phyloP scores from a whole-genome alignment of 2,329 filamentous ascomycete genomes.

The Penicillium sumatraense region DNA sequence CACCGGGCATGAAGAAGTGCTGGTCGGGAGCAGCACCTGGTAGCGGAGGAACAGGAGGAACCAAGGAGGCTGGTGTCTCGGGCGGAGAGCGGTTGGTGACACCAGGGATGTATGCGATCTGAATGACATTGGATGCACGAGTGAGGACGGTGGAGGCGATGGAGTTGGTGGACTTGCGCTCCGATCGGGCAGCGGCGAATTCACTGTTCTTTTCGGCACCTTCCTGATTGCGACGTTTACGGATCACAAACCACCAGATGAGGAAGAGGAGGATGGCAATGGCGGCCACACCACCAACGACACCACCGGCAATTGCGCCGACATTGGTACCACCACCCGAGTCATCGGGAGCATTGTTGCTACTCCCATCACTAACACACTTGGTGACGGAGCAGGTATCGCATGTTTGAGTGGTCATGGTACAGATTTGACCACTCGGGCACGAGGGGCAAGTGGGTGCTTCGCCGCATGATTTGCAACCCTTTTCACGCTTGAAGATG shows the following conservation, averaged over 20 bases:
- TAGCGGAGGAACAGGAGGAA: constrained; percentile 93
- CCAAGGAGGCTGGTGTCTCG: constrained; percentile 77
- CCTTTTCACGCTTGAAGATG: constrained; percentile 31
- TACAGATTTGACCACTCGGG: constrained; percentile 59
- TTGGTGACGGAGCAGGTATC: constrained; percentile 61
- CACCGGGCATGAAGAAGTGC: constrained; percentile 90
- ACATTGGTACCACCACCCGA: constrained; percentile 62
- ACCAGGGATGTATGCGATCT: constrained; percentile 98
- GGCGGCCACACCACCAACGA: constrained; percentile 79
- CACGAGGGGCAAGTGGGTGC: constrained; percentile 67
- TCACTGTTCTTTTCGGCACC: constrained; percentile 60
- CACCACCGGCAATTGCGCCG: constrained; percentile 89
- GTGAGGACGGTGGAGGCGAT: constrained; percentile 96
- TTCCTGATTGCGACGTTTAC: constrained; percentile 66
- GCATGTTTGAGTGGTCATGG: constrained; percentile 64
- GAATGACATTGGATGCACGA: constrained; percentile 96
- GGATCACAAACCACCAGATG: constrained; percentile 86
- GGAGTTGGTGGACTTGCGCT: constrained; percentile 82
- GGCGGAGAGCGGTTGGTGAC: constrained; percentile 90
- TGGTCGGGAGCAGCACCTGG: constrained; percentile 74
- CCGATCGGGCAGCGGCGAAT: constrained; percentile 60
- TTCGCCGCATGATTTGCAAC: constrained; percentile 61
- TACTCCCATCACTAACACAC: constrained; percentile 41
- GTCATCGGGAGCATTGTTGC: constrained; percentile 27
- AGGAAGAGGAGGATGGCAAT: constrained; percentile 77